Conservation (phyloP, 1,284 basidiomycete genomes). For the Melampsora occidentalis region DNA sequence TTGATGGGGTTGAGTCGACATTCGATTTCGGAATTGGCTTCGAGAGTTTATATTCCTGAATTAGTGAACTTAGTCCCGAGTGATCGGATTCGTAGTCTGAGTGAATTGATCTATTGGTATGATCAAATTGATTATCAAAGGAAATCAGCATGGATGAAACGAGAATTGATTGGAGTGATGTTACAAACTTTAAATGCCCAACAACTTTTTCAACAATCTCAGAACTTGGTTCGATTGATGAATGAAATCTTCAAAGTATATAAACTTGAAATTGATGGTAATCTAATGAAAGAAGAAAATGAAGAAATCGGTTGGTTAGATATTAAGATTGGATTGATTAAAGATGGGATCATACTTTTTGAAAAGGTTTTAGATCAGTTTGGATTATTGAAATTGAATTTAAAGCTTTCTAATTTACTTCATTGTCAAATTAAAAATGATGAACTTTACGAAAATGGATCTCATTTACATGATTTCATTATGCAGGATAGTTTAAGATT, state of each 20-base stretch:
- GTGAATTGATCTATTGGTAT: conserved; percentile 11
- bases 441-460: background rate
- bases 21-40: conserved; percentile 4
- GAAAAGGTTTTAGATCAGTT: background rate
- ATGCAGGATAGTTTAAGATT: background rate
- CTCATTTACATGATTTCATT: too few relatives aligned
- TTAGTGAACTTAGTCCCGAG: background rate
- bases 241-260: conserved; percentile 19
- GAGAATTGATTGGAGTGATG: conserved; percentile 29
- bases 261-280: conserved; percentile 8
- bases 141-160: conserved; percentile 38
- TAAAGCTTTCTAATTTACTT: background rate
- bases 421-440: background rate
- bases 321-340: background rate
- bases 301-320: conserved; percentile 17
- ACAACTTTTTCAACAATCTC: background rate
- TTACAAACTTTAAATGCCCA: conserved; percentile 11
- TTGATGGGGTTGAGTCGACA: too few relatives aligned
- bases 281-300: background rate
- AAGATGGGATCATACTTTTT: background rate
- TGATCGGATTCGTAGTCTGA: conserved; percentile 30
- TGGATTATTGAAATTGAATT: background rate
- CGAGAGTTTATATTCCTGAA: conserved; percentile 19
- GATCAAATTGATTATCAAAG: conserved; percentile 27
- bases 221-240: conserved; percentile 18